Evolutionary conservation across 257 asterid species (phyloP).

Genomic region (Fraxinus americana): DNA sequence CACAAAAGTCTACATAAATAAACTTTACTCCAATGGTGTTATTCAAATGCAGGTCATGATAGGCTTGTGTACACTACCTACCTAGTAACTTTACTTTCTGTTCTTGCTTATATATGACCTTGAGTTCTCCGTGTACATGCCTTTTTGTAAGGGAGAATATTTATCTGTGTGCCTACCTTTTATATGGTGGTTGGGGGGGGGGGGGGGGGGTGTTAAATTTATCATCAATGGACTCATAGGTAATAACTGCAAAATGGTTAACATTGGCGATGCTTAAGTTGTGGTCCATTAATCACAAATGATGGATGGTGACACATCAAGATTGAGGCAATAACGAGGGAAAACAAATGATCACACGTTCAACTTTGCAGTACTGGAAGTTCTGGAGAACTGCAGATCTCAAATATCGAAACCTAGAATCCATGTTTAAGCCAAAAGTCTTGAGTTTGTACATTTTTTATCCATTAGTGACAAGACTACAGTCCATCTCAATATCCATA

Average conservation of each 20-base stretch:
- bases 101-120: neutral
- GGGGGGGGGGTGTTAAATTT: neutral
- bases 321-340: slow-evolving; percentile 1
- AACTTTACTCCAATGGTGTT: neutral
- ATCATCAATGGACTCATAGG: neutral
- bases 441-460: slow-evolving; percentile 4
- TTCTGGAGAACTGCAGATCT: slow-evolving; percentile 10
- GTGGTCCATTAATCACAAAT: neutral
- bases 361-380: neutral
- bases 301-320: neutral
- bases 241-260: neutral
- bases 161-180: neutral
- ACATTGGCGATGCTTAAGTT: neutral
- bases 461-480: neutral
- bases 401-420: neutral
- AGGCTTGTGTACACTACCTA: neutral
- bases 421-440: neutral
- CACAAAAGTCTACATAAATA: neutral
- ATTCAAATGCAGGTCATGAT: neutral
- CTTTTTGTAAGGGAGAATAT: neutral
- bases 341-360: neutral
- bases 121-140: neutral
- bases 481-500: slow-evolving; percentile 8
- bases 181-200: neutral
- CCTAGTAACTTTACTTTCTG: neutral